Evolutionary conservation across 2,329 filamentous ascomycete genomes (phyloP), one percentile per base, ranked within the genome.

Genomic region (Alternaria tenuissima): DNA sequence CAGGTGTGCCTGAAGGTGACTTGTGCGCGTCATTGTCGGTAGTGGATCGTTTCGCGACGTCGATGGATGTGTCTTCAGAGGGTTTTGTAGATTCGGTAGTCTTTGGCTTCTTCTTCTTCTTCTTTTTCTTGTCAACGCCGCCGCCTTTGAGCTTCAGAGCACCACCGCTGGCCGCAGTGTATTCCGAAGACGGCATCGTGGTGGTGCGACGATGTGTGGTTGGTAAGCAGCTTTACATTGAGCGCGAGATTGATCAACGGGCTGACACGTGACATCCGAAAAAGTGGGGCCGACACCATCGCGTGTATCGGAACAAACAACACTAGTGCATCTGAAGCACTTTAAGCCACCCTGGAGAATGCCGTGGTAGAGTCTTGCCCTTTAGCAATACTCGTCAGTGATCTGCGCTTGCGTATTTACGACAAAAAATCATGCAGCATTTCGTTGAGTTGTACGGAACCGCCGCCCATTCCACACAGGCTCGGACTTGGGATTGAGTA

Each of bases 61-160:
- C 38, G 47, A 65, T 59, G 49, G 63, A 46, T 14, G 61, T 41
- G 49, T 64, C 61, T 22, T 67, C 53, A 42, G 51, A 5, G 51
- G 68, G 38, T 12, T 59, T 32, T 44, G 55, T 24, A 30, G 59
- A 47, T 43, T 66, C 66, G 42, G 72, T 63, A 32, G 72, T 64
- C 64, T 80, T 82, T 34, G 76, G 64, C 32, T 24, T 24, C 68
- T 83, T 24, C 68, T 83, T 83, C 69, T 85, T 87, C 72, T 84
- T 87, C 69, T 89, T 91, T 76, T 90, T 88, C 76, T 90, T 88
- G 66, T 87, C 82, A 72, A 76, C 71, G 47, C 87, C 89, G 63
- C 83, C 86, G 72, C 93, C 93, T 82, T 97, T 97, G 61, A 97
- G 86, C 76, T 92, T 94, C 34, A 97, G 86, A 62, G 90, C 90